Evolutionary conservation across 1,139 yeast species (phyloP).

Genomic region (Kodamaea arcana): DNA sequence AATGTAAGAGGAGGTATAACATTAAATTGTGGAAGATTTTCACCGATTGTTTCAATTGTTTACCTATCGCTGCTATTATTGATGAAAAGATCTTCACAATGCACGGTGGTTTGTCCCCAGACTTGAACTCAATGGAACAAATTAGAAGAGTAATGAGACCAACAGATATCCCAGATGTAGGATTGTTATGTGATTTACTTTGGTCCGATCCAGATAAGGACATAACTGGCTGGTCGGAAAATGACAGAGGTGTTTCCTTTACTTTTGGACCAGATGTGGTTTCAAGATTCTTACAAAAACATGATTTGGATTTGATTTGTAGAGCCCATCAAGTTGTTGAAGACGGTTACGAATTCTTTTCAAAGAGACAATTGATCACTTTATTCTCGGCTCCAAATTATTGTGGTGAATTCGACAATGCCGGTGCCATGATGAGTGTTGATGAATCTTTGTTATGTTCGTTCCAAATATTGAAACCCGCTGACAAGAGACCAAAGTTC

Average conservation of each 20-base stretch:
- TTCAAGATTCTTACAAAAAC: slow-evolving; percentile 87
- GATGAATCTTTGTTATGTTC: slow-evolving; percentile 95
- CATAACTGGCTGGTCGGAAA: slow-evolving; percentile 97
- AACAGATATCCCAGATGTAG: slow-evolving; percentile 96
- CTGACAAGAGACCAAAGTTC: slow-evolving; percentile 82
- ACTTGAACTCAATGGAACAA: slow-evolving; percentile 95
- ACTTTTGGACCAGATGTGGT: slow-evolving; percentile 98
- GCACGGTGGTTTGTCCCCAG: slow-evolving; percentile 99
- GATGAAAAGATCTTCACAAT: slow-evolving; percentile 96
- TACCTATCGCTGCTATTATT: slow-evolving; percentile 96
- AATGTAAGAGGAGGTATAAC: slow-evolving; percentile 94
- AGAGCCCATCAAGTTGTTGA: slow-evolving; percentile 99
- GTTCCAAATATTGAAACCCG: slow-evolving; percentile 96
- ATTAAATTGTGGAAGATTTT: slow-evolving; percentile 97
- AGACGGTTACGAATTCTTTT: slow-evolving; percentile 96
- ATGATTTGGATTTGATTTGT: slow-evolving; percentile 95
- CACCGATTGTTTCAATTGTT: slow-evolving; percentile 95
- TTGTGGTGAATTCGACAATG: slow-evolving; percentile 98
- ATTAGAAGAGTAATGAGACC: slow-evolving; percentile 98
- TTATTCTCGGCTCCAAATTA: slow-evolving; percentile 95
- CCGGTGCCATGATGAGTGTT: slow-evolving; percentile 99
- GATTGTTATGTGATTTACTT: slow-evolving; percentile 87
- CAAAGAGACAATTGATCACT: slow-evolving; percentile 92
- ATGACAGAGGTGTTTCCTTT: slow-evolving; percentile 96
- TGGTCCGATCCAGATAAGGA: slow-evolving; percentile 99